Conservation (phyloP, 2,329 filamentous ascomycete species). For the Talaromyces sp. region DNA sequence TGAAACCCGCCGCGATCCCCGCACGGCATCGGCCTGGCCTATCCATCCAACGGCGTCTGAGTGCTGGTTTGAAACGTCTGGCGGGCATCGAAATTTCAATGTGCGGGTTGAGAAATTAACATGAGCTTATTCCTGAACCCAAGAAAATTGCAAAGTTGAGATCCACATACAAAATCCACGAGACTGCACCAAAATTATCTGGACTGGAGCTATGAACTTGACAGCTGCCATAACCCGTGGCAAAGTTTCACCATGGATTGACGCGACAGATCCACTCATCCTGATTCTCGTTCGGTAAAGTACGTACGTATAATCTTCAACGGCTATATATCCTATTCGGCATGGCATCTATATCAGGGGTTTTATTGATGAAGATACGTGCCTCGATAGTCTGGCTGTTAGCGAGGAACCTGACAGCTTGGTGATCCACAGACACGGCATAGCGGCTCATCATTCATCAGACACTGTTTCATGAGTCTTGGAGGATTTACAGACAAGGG, state of each 20-base stretch:
- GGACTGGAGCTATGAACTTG: too few species aligned
- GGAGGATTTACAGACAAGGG: not conserved
- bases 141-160: not conserved
- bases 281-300: too few species aligned
- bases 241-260: not conserved
- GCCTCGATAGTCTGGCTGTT: not conserved
- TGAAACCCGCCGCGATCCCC: not conserved
- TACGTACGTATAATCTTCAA: not conserved
- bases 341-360: not conserved
- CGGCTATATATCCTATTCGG: slow-evolving; percentile 5
- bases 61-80: not conserved
- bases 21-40: not conserved
- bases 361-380: not conserved
- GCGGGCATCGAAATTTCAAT: not conserved
- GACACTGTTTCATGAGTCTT: not conserved
- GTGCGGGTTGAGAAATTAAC: not conserved
- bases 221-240: too few species aligned
- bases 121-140: not conserved
- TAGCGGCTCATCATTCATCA: not conserved
- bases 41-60: not conserved
- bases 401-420: not conserved
- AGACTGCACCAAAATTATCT: not conserved
- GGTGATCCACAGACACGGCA: not conserved
- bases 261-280: not conserved
- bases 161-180: not conserved